Evolutionary conservation across 345 rosid species (phyloP).

Genomic region (Lumnitzera racemosa): DNA sequence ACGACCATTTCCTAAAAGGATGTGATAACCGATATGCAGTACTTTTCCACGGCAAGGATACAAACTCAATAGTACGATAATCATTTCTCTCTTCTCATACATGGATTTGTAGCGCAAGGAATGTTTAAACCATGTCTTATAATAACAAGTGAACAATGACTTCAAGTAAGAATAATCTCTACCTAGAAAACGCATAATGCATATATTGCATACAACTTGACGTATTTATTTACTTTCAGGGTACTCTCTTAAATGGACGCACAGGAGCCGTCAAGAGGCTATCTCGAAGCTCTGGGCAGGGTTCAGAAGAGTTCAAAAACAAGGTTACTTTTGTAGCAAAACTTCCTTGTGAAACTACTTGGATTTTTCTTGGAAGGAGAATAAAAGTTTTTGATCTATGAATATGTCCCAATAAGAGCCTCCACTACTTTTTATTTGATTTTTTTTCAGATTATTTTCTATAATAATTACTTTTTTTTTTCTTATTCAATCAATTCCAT

Average conservation of each 20-base stretch:
- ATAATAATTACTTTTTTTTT: no score
- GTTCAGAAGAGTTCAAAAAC: conserved; percentile 23
- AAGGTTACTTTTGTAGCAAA: conserved; percentile 19
- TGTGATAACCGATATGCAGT: no score
- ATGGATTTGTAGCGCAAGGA: no score
- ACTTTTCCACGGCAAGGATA: no score
- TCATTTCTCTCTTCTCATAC: no score
- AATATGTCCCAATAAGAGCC: conserved; percentile 22
- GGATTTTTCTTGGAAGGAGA: conserved; percentile 20
- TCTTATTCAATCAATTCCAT: no score
- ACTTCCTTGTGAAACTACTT: conserved; percentile 23
- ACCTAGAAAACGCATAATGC: no score
- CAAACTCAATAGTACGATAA: no score
- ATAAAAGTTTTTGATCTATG: conserved; percentile 21
- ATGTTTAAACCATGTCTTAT: no score
- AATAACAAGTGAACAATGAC: no score
- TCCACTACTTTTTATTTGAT: conserved; percentile 21
- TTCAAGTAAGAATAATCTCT: no score
- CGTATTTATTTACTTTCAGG: conserved; percentile 13
- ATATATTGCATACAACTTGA: no score
- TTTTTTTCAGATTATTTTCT: neutral
- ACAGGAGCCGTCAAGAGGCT: conserved; percentile 38
- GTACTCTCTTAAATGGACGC: conserved; percentile 23
- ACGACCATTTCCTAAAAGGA: conserved; percentile 11
- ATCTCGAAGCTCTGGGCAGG: conserved; percentile 29